phyloP scores from a whole-genome alignment of 495 filamentous ascomycete genomes.

The Entonaema liquescens region DNA sequence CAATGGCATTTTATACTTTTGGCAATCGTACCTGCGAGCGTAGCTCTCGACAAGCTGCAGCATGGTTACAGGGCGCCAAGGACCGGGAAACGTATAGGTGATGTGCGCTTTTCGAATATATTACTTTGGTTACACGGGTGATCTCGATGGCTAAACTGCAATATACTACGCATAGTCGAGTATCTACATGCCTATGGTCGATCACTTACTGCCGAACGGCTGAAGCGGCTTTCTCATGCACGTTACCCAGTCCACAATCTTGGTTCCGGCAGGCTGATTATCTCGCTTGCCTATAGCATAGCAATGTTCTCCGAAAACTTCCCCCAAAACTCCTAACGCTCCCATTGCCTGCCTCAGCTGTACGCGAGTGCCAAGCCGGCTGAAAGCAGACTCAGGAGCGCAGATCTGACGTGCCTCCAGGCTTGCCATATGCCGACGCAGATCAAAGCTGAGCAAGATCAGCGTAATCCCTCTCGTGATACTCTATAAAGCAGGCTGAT shows the following conservation, averaged over 20 bases:
- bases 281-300: background rate
- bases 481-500: conserved; percentile 34
- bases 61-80: conserved; percentile 29
- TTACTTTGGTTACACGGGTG: conserved; percentile 21
- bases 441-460: conserved; percentile 35
- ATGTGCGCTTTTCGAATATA: conserved; percentile 28
- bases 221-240: conserved; percentile 21
- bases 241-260: conserved; percentile 2
- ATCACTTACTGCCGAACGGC: conserved; percentile 24
- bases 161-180: conserved; percentile 12
- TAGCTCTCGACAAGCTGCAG: conserved; percentile 17
- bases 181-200: conserved; percentile 1
- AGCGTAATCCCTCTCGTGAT: conserved; percentile 3
- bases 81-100: conserved; percentile 13
- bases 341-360: conserved; percentile 18
- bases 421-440: conserved; percentile 22
- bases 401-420: conserved; percentile 7
- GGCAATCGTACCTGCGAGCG: background rate
- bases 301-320: background rate
- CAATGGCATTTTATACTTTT: conserved; percentile 26
- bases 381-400: conserved; percentile 27
- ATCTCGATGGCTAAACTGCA: conserved; percentile 30
- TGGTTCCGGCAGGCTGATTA: background rate
- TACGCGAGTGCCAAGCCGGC: conserved; percentile 36
- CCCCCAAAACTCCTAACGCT: conserved; percentile 9